These are phyloP conservation scores for Kodamaea kakaduensis DNA, from an alignment of 805 yeast genomes.

Conservation along the genomic window DNA sequence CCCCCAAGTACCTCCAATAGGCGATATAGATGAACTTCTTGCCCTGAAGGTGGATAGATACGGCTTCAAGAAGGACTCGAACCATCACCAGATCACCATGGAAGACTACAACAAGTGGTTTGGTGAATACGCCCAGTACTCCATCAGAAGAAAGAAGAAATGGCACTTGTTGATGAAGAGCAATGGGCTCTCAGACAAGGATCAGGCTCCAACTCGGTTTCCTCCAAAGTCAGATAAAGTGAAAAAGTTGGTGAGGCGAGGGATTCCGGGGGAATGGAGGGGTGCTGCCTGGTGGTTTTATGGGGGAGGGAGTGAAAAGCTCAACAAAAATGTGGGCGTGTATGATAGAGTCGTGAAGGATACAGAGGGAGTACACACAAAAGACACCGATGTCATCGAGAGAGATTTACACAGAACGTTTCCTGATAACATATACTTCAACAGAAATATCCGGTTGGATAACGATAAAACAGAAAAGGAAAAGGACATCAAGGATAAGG, in stretches of 20 bases:
- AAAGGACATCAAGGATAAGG: constrained; percentile 2
- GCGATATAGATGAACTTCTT: constrained; percentile 1
- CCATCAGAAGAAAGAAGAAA: constrained; percentile 62
- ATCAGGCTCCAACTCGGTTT: constrained; percentile 53
- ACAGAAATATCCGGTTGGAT: constrained; percentile 39
- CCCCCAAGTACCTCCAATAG: neutral
- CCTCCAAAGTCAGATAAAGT: constrained; percentile 78
- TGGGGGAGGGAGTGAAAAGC: constrained; percentile 75
- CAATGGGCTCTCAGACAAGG: constrained; percentile 52
- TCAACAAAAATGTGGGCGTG: constrained; percentile 66
- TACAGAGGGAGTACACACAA: constrained; percentile 51
- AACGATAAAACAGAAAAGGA: too few species aligned
- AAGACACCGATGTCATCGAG: constrained; percentile 89
- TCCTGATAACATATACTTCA: constrained; percentile 86
- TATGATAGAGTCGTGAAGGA: constrained; percentile 66
- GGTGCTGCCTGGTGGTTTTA: constrained; percentile 97
- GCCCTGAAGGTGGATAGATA: constrained; percentile 53
- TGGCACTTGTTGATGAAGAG: constrained; percentile 69
- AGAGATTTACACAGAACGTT: constrained; percentile 91
- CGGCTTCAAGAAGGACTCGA: constrained; percentile 74
- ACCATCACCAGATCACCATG: constrained; percentile 42
- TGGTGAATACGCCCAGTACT: constrained; percentile 57
- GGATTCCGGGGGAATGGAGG: constrained; percentile 96
- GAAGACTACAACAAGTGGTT: constrained; percentile 75
- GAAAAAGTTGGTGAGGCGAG: constrained; percentile 79